Conservation (phyloP, 805 yeast genomes). For the Candida endomychidarum region DNA sequence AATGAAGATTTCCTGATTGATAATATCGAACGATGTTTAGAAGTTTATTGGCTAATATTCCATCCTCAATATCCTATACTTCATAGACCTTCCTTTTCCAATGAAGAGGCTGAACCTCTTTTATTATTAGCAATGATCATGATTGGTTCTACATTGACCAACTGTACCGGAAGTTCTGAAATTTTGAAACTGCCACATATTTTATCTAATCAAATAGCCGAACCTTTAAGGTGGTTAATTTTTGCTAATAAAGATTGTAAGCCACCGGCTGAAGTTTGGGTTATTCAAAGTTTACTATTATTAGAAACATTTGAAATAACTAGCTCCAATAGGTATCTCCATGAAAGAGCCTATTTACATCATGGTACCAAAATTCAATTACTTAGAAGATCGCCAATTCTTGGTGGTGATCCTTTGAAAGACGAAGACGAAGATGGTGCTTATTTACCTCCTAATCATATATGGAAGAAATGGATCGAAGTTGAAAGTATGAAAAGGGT, state of each 20-base stretch:
- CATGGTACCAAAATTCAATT: constrained; percentile 63
- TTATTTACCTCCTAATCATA: constrained; percentile 17
- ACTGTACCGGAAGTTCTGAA: constrained; percentile 24
- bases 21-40: constrained; percentile 23
- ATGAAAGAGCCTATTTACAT: constrained; percentile 79
- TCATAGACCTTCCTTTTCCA: constrained; percentile 57
- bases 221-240: constrained; percentile 64
- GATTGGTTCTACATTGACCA: constrained; percentile 50
- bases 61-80: constrained; percentile 59
- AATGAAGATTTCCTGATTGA: constrained; percentile 18
- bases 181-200: constrained; percentile 20
- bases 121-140: constrained; percentile 54
- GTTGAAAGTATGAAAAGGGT: constrained; percentile 36
- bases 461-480: constrained; percentile 38
- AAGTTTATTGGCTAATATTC: constrained; percentile 53
- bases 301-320: constrained; percentile 74
- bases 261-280: constrained; percentile 74
- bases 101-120: constrained; percentile 46
- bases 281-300: constrained; percentile 66
- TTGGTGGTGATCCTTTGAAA: constrained; percentile 43
- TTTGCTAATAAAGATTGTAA: constrained; percentile 66
- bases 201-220: constrained; percentile 49
- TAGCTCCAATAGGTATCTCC: constrained; percentile 59
- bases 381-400: constrained; percentile 24
- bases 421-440: constrained; percentile 24